phyloP scores from a whole-genome alignment of 139 green algal genomes.

The Chlorella sp. region DNA sequence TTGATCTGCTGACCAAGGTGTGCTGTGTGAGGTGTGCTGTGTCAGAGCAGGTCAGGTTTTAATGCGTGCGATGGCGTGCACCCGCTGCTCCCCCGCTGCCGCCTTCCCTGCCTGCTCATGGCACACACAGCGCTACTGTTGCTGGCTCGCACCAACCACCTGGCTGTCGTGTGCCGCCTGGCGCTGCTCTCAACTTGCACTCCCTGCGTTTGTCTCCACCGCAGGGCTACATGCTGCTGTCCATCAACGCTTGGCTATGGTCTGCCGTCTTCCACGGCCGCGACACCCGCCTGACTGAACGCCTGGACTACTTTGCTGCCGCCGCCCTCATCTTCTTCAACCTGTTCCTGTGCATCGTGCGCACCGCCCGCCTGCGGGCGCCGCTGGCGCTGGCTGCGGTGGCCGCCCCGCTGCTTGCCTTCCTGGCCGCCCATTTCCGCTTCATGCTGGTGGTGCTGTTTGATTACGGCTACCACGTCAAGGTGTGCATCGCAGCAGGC shows the following conservation, averaged over 20 bases:
- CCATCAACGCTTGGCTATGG: constrained; percentile 81
- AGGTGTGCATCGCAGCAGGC: constrained; percentile 68
- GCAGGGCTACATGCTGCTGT: constrained; percentile 56
- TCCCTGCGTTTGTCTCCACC: no score
- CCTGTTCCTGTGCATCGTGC: constrained; percentile 45
- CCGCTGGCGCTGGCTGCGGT: not conserved
- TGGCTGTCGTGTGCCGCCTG: no score
- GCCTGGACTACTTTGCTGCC: constrained; percentile 76
- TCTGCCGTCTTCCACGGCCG: constrained; percentile 85
- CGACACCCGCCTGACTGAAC: constrained; percentile 70
- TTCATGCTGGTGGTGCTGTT: constrained; percentile 88
- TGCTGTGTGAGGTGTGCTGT: no score
- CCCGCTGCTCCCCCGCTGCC: no score
- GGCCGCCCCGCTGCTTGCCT: not conserved
- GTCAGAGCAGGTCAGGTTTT: no score
- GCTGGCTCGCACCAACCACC: no score
- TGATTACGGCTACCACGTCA: constrained; percentile 91
- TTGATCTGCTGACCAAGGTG: no score
- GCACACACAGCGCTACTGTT: no score
- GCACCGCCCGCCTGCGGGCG: not conserved
- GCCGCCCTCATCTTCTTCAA: constrained; percentile 54
- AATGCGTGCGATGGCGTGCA: no score
- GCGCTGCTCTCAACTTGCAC: no score
- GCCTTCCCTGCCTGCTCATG: no score
- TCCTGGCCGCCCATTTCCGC: constrained; percentile 61